Percentiles rank a stretch among this genome's conserved stretches.
phyloP scores from a whole-genome alignment of 2,329 filamentous ascomycete species.

The Epichloe scottii region DNA sequence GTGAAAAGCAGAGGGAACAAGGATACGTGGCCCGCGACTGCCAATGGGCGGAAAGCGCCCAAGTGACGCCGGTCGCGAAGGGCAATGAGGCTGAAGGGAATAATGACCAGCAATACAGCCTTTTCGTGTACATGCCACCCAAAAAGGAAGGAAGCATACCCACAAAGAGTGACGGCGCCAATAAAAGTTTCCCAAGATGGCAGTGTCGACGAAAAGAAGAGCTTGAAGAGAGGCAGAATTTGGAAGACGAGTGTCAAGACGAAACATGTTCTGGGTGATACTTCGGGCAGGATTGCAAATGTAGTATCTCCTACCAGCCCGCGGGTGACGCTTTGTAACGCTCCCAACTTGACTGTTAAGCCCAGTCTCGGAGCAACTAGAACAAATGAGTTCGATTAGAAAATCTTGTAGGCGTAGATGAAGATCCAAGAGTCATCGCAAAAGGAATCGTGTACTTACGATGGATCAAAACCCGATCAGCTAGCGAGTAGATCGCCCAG shows the following conservation, averaged over 20 bases:
- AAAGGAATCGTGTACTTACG: slow-evolving; percentile 36
- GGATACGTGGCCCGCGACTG: slow-evolving; percentile 87
- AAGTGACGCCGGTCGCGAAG: slow-evolving; percentile 83
- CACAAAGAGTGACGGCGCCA: slow-evolving; percentile 80
- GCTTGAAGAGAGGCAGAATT: slow-evolving; percentile 63
- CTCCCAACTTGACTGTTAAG: slow-evolving; percentile 57
- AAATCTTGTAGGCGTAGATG: no score
- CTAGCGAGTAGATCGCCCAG: slow-evolving; percentile 94
- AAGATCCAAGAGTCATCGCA: background rate
- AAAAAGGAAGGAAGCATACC: slow-evolving; percentile 92
- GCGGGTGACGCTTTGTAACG: slow-evolving; percentile 78
- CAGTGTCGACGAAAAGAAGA: slow-evolving; percentile 46
- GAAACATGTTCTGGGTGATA: slow-evolving; percentile 72
- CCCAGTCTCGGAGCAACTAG: slow-evolving; percentile 72
- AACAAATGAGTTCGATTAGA: background rate
- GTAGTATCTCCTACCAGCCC: slow-evolving; percentile 87
- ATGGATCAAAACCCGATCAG: slow-evolving; percentile 70
- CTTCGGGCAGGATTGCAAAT: slow-evolving; percentile 84
- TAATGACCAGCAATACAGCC: slow-evolving; percentile 83
- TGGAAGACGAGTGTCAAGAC: slow-evolving; percentile 73
- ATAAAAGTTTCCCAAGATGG: slow-evolving; percentile 86
- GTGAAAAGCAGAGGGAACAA: slow-evolving; percentile 92
- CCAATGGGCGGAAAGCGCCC: slow-evolving; percentile 80
- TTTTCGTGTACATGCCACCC: slow-evolving; percentile 99
- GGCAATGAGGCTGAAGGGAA: slow-evolving; percentile 88